Percentiles rank a stretch among this genome's conserved stretches.
Conservation (phyloP, 768 basidiomycete genomes). For the Cystofilobasidium capitatum region DNA sequence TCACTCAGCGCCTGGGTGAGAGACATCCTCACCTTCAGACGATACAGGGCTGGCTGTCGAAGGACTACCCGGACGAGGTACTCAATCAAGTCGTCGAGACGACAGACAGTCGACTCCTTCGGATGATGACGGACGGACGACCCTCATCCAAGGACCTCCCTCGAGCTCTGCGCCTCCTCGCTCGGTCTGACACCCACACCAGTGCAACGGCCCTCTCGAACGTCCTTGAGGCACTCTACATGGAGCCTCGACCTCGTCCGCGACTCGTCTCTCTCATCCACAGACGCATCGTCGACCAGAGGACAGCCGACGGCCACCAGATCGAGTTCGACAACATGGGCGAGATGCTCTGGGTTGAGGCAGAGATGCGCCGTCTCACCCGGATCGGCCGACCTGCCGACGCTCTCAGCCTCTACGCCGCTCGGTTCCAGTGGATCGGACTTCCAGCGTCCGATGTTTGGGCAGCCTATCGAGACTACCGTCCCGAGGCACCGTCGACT, state of each 20-base stretch:
- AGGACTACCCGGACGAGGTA: not conserved
- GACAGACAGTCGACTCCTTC: not conserved
- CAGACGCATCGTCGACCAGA: not conserved
- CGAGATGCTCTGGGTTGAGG: not conserved
- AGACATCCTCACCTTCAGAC: not conserved
- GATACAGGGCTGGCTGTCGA: not conserved
- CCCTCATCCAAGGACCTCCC: not conserved
- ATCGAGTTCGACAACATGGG: not conserved
- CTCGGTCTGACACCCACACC: not conserved
- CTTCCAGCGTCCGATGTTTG: not conserved
- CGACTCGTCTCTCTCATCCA: not conserved
- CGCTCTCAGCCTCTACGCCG: slow-evolving; percentile 4
- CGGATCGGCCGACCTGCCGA: not conserved
- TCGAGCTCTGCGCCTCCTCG: not conserved
- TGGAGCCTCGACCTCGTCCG: not conserved
- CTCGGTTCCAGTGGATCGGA: slow-evolving; percentile 6
- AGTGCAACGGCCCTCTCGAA: not conserved
- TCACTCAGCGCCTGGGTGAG: not conserved
- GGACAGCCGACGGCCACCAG: not conserved
- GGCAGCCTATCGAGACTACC: not conserved
- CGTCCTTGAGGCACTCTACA: slow-evolving; percentile 9
- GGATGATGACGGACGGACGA: not conserved
- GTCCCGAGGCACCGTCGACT: not conserved
- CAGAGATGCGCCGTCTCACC: slow-evolving; percentile 4
- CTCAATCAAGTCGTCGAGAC: not conserved